A percentile compares a stretch with the other conserved stretches of the same genome.
phyloP scores from a whole-genome alignment of 768 basidiomycete species.

The Pisolithus marmoratus region DNA sequence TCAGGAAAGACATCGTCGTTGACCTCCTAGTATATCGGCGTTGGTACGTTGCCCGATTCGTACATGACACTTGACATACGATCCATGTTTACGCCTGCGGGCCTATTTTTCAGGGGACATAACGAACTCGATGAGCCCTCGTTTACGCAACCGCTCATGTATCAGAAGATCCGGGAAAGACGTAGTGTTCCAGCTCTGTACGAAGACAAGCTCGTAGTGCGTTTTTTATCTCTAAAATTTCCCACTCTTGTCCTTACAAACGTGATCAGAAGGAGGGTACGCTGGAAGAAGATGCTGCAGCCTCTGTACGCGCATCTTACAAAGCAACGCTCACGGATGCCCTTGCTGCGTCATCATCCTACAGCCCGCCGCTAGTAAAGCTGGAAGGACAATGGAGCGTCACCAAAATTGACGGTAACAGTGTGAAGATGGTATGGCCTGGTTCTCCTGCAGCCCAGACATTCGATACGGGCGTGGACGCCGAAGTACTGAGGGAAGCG shows the following conservation, averaged over 20 bases:
- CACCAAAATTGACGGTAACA: slow-evolving; percentile 6
- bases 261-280: slow-evolving; percentile 24
- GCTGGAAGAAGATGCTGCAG: slow-evolving; percentile 45
- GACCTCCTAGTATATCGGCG: slow-evolving; percentile 87
- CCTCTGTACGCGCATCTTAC: slow-evolving; percentile 48
- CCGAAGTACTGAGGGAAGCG: slow-evolving; percentile 45
- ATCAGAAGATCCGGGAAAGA: slow-evolving; percentile 75
- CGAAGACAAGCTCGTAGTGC: slow-evolving; percentile 70
- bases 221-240: slow-evolving; percentile 16
- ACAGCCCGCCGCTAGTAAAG: slow-evolving; percentile 47
- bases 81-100: not conserved
- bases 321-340: slow-evolving; percentile 59
- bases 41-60: slow-evolving; percentile 40
- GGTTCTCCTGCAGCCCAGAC: slow-evolving; percentile 45
- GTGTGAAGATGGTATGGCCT: slow-evolving; percentile 47
- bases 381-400: slow-evolving; percentile 62
- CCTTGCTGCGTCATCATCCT: slow-evolving; percentile 45
- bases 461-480: slow-evolving; percentile 65
- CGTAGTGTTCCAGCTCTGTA: slow-evolving; percentile 77
- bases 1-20: slow-evolving; percentile 87
- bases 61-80: not conserved
- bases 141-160: slow-evolving; percentile 89
- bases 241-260: not conserved
- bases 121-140: slow-evolving; percentile 86
- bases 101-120: slow-evolving; percentile 53